Evolutionary conservation across 2,329 filamentous ascomycete genomes (phyloP).

Genomic region (Aureobasidium sp.): DNA sequence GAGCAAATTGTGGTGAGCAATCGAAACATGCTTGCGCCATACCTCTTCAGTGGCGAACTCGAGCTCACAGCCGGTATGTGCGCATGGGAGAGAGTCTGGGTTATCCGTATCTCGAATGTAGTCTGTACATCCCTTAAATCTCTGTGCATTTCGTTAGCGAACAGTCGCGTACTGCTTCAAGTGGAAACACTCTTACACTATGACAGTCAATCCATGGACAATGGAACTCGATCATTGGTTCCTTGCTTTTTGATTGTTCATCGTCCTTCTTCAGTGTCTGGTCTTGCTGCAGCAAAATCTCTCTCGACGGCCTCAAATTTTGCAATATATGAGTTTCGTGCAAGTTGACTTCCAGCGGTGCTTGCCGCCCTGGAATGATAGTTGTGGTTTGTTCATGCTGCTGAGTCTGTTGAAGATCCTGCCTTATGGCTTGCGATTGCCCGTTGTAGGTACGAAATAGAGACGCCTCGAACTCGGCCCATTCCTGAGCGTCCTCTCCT

Average conservation of each 20-base stretch:
- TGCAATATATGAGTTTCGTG: neutral
- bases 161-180: neutral
- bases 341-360: neutral
- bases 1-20: conserved; percentile 20
- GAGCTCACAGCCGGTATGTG: conserved; percentile 19
- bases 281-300: neutral
- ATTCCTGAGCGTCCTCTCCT: neutral
- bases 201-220: conserved; percentile 11
- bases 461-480: conserved; percentile 1
- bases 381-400: neutral
- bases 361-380: neutral
- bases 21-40: conserved; percentile 20
- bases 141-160: neutral
- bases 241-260: neutral
- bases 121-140: neutral
- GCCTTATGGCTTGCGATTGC: neutral
- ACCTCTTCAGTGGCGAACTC: conserved; percentile 16
- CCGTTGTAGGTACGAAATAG: neutral
- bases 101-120: neutral
- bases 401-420: neutral
- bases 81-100: conserved; percentile 13
- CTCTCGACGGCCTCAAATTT: neutral
- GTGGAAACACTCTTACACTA: neutral
- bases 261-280: neutral
- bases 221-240: neutral